Evolutionary conservation across 768 basidiomycete genomes (phyloP).

Genomic region (Rhizopogon vulgaris): DNA sequence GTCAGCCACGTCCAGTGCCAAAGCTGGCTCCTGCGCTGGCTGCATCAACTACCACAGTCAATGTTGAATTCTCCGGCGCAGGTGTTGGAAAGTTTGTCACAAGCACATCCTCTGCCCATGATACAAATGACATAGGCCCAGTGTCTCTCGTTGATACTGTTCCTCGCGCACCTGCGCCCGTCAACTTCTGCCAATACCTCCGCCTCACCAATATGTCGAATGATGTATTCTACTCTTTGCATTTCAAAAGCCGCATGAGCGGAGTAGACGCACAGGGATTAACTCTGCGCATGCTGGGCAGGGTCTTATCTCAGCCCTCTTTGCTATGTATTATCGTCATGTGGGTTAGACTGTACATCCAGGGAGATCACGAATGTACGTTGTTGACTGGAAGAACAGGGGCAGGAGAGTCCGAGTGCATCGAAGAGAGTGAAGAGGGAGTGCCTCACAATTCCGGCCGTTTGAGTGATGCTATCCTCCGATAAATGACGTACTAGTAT

Average conservation of each 20-base stretch:
- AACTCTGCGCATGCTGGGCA: constrained; percentile 72
- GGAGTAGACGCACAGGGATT: constrained; percentile 67
- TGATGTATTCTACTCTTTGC: constrained; percentile 63
- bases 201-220: constrained; percentile 54
- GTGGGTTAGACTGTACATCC: background rate
- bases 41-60: constrained; percentile 88
- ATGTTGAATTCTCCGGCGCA: constrained; percentile 87
- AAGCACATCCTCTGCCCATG: constrained; percentile 31
- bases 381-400: constrained; percentile 35
- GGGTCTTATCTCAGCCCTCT: constrained; percentile 65
- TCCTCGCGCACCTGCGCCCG: constrained; percentile 16
- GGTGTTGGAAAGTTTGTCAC: constrained; percentile 55
- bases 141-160: constrained; percentile 10
- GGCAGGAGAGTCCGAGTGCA: constrained; percentile 18
- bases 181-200: constrained; percentile 45
- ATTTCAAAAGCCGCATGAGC: constrained; percentile 61
- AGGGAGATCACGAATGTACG: constrained; percentile 26
- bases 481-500: too few relatives aligned
- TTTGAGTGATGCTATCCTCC: too few relatives aligned
- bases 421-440: constrained; percentile 31
- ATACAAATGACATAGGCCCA: constrained; percentile 12
- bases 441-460: too few relatives aligned
- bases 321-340: constrained; percentile 28
- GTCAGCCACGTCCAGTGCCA: constrained; percentile 50
- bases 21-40: constrained; percentile 82